Base-by-base conservation (phyloP, 208 protist genomes). In the Trypanosoma cruzi region DNA sequence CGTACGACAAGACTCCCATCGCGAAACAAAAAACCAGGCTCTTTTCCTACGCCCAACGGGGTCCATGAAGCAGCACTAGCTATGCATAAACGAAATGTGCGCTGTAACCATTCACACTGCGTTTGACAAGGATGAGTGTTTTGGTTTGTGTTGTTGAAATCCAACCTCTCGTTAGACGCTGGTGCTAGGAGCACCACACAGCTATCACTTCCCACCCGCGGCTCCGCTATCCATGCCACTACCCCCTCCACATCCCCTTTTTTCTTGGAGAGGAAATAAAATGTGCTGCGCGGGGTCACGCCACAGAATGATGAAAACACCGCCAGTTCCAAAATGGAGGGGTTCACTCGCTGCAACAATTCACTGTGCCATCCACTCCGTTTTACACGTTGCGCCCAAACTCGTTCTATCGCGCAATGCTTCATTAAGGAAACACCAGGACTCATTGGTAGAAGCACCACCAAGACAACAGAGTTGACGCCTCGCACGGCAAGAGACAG, bases 1-100 rank as follows among this genome's bases (percentile, higher is more conserved):
- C 71, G 71, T 3, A 95, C 52, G 31, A 95, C 77, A 32, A 95
- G 80, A 48, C 86, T 73, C 8, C 86, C 85, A 31, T 88, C 77
- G 0, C 80, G 81, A 24, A 79, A 86, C 14, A 85, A 60, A 42
- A 71, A 66, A 42, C 68, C 74, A 37, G 71, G 22, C 29, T 68
- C 36, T 48, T 65, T 67, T 37, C 55, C 48, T 16, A 72, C 58
- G 55, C 79, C 57, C 46, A 70, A 32, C 40, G 60, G 31, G 26
- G 68, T 61, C 59, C 59, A 74, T 10, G 53, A 67, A 24, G 37
- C 31, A 31, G 61, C 46, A 11, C 37, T 74, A 11, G 60, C 34
- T 42, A 74, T 44, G 49, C 53, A 66, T 31, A 67, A 2, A 31
- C n/a, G 29, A 74, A 74, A 66, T 34, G 49, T 48, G n/a, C 36